Evolutionary conservation across 1,284 basidiomycete genomes (phyloP), one percentile per base, ranked within the genome.

Genomic region (Leccinum griseonigrum): DNA sequence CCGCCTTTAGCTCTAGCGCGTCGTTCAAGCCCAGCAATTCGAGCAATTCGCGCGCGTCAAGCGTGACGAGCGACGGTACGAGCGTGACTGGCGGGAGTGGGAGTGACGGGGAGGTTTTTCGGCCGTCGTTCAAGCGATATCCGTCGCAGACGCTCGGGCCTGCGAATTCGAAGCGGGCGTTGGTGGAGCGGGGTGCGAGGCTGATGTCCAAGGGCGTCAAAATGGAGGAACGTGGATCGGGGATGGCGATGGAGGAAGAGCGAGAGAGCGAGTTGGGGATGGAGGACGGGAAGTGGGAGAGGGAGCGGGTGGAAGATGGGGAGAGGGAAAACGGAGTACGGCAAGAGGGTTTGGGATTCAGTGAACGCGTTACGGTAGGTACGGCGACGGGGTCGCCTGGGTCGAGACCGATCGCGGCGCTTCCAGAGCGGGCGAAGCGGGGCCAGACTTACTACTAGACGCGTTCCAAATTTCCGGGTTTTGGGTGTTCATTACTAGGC

Each of bases 61-160:
- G 73, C 61, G 70, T 66, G 57, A 65, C 70, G 52, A 74, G 70
- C 52, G 73, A 75, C 43, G 67, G 70, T 34, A 73, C 66, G 54
- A 48, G 46, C 11, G 72, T 68, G 43, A 63, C 70, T 34, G 65
- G 72, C 38, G 61, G 69, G 36, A 69, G 73, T 56, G 68, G 68
- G 46, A 67, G 66, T 10, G 68, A 68, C 29, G 62, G 71, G 5
- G 72, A 76, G 38, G 64, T 69, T 13, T 68, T 77, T 48, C 75
- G 88, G 3, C 89, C 90, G 13, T 80, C 83, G 31, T 90, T 90
- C 71, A 91, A 91, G 76, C 79, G 90, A 29, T 73, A 89, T 34
- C 83, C 89, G 1, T 88, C 86, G 53, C 86, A 88, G 75, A 87
- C 87, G 7, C 74, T 91, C 5, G 88, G 80, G 1, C 86, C 88